Evolutionary conservation across 768 basidiomycete species (phyloP).

Genomic region (Russula griseocarnosa): DNA sequence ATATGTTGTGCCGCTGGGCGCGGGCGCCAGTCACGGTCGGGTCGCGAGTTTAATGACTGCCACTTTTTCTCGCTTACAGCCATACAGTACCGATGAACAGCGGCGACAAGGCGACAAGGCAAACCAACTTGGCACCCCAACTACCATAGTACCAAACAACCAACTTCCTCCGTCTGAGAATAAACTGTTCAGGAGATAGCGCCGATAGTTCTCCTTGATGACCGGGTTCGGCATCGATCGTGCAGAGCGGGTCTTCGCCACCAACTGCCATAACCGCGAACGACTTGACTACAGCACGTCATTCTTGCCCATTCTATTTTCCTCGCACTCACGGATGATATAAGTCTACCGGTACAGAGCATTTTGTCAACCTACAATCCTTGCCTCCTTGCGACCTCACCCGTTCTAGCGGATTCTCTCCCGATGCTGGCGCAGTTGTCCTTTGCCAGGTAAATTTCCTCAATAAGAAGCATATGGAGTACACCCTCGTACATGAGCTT

Average conservation of each 20-base stretch:
- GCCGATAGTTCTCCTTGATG: slow-evolving; percentile 43
- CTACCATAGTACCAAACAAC: background rate
- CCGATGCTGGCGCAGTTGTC: slow-evolving; percentile 71
- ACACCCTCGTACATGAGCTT: slow-evolving; percentile 89
- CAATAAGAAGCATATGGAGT: slow-evolving; percentile 83
- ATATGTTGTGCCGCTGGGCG: background rate
- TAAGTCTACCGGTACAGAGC: slow-evolving; percentile 55
- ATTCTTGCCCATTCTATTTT: slow-evolving; percentile 43
- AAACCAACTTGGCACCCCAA: background rate
- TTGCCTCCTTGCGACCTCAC: slow-evolving; percentile 80
- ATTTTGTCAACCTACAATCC: slow-evolving; percentile 79
- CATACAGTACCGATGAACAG: background rate
- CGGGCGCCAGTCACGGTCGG: background rate
- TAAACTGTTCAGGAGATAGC: slow-evolving; percentile 48
- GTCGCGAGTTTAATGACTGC: background rate
- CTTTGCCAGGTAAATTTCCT: slow-evolving; percentile 84
- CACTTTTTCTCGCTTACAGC: no score
- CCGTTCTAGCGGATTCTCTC: slow-evolving; percentile 76
- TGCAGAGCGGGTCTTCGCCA: slow-evolving; percentile 40
- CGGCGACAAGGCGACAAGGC: background rate
- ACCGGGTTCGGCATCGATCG: slow-evolving; percentile 50
- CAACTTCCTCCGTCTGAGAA: slow-evolving; percentile 25
- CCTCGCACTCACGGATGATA: no score
- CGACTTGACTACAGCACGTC: slow-evolving; percentile 48
- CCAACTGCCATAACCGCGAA: slow-evolving; percentile 45